Evolutionary conservation across 768 basidiomycete species (phyloP).

Genomic region (Mycena rosella): DNA sequence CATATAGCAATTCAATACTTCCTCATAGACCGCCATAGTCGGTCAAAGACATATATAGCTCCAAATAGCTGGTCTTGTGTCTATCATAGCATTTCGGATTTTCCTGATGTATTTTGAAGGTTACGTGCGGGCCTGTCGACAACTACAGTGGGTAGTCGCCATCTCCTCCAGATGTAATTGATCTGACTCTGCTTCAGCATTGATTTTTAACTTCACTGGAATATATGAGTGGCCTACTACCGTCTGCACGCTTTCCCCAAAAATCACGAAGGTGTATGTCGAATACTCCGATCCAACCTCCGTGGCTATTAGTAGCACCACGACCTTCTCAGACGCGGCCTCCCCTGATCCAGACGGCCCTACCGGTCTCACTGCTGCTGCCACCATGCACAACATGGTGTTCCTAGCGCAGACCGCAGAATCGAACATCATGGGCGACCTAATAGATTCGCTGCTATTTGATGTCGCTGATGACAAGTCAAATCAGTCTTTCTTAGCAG

Average conservation of each 20-base stretch:
- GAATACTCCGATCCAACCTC: background rate
- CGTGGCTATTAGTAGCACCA: background rate
- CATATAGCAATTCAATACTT: no score
- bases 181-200: background rate
- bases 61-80: no score
- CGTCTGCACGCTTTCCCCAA: slow-evolving; percentile 1
- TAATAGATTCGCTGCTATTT: background rate
- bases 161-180: no score
- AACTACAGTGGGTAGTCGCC: slow-evolving; percentile 17
- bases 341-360: background rate
- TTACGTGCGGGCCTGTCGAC: background rate
- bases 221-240: background rate
- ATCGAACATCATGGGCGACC: slow-evolving; percentile 10
- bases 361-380: no score
- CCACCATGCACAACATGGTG: slow-evolving; percentile 2
- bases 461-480: background rate
- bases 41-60: no score
- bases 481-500: no score
- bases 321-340: background rate
- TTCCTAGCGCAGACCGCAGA: background rate
- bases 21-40: no score
- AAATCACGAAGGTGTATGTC: background rate
- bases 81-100: no score
- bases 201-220: slow-evolving; percentile 3
- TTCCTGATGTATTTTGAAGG: no score